Conservation (phyloP, 176 grass and related monocot genomes). For the Aegilops speltoides region DNA sequence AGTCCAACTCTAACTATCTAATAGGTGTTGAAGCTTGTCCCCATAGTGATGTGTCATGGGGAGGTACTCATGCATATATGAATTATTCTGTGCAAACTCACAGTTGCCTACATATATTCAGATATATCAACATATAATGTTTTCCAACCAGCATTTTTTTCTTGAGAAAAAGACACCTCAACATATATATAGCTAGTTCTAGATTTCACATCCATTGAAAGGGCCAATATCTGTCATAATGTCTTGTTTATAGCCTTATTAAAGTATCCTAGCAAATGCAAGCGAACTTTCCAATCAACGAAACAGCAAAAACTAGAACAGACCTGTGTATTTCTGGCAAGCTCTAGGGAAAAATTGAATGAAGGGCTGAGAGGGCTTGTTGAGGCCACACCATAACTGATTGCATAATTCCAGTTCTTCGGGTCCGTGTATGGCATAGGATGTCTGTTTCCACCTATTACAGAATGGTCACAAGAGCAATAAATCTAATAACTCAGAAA, state of each 20-base stretch:
- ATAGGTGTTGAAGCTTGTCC: background rate
- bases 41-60: background rate
- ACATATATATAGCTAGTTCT: no score
- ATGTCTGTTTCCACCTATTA: conserved; percentile 51
- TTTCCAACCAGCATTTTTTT: background rate
- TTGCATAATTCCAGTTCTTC: conserved; percentile 85
- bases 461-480: conserved; percentile 31
- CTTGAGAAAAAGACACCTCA: background rate
- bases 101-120: background rate
- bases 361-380: conserved; percentile 88
- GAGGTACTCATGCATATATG: background rate
- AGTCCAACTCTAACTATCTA: conserved; percentile 18
- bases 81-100: background rate
- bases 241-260: background rate
- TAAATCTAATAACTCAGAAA: conserved; percentile 21
- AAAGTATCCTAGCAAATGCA: conserved; percentile 2
- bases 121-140: background rate
- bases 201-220: no score
- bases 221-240: no score
- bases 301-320: conserved; percentile 15
- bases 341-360: conserved; percentile 83
- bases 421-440: conserved; percentile 54
- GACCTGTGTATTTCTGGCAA: conserved; percentile 77
- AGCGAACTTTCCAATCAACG: background rate
- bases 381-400: conserved; percentile 79